Evolutionary conservation across 805 yeast genomes (phyloP).

Genomic region (Saturnispora besseyi): DNA sequence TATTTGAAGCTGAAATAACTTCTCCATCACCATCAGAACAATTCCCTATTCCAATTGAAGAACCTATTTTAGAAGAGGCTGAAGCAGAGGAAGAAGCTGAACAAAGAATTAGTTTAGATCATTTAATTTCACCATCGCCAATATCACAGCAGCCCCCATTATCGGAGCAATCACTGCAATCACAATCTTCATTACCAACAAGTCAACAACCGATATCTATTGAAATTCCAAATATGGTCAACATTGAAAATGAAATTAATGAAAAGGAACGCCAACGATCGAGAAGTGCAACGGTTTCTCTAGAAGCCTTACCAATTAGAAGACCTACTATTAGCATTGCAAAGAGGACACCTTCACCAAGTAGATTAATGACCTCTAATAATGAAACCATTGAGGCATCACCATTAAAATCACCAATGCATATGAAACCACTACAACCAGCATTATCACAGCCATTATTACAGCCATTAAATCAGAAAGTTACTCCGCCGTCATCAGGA

Average conservation of each 20-base stretch:
- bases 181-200: background rate
- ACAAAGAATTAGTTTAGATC: background rate
- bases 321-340: conserved; percentile 31
- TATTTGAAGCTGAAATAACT: background rate
- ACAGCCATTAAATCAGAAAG: conserved; percentile 44
- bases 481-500: conserved; percentile 15
- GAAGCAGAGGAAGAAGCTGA: background rate
- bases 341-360: conserved; percentile 41
- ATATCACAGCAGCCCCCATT: background rate
- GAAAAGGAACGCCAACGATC: conserved; percentile 20
- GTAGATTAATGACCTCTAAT: conserved; percentile 21
- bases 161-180: background rate
- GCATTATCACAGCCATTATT: conserved; percentile 35
- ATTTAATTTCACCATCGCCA: background rate
- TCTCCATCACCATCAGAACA: conserved; percentile 50
- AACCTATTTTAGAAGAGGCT: background rate
- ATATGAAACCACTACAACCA: conserved; percentile 43
- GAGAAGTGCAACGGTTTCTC: conserved; percentile 22
- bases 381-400: conserved; percentile 25
- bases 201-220: conserved; percentile 35
- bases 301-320: conserved; percentile 19
- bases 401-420: conserved; percentile 27
- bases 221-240: conserved; percentile 63
- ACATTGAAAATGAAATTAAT: conserved; percentile 8
- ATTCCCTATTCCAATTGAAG: conserved; percentile 5